Base-by-base conservation (phyloP, 495 filamentous ascomycete species). In the Parathielavia appendiculata region DNA sequence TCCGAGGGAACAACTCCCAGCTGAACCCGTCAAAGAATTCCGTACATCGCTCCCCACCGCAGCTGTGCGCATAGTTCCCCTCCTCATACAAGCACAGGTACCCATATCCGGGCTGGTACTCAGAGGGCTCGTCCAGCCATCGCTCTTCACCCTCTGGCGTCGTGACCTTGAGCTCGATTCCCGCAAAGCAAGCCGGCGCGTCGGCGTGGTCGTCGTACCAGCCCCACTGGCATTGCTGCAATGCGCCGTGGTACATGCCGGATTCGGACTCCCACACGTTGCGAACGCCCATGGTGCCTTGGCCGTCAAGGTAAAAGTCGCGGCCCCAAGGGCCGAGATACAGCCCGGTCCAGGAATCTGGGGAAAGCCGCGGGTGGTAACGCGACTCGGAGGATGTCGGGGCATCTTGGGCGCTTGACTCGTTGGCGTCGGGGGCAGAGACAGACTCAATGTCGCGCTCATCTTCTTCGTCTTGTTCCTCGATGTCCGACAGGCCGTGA, bases 271-370 rank as follows among this genome's bases (percentile, higher is more conserved):
- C 49, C 14, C 41, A 30, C 4, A 9, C 6, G 10, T 1, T n/a
- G 14, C n/a, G 10, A 13, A 54, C 1, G 14, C 16, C 50, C 22
- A 59, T 22, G 10, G 14, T 17, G 43, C 3, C 43, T 1, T 35
- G 8, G 2, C 16, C 5, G 19, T 34, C 26, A 38, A 59, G 26
- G 50, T 38, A 54, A 20, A 2, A 23, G n/a, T 41, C 3, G 5
- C 2, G 0, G 35, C 43, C 57, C 57, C 57, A 59, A 19, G 4
- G 2, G 34, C 43, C 49, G 10, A 1, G 5, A 6, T 59, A 50
- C 8, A 59, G 51, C 20, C 57, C 51, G 16, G 51, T 59, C 57
- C 57, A 54, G 32, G 50, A 48, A 10, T 16, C 3, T 14, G 41
- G 4, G n/a, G 50, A 40, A 2, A 26, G 4, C 22, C 50, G 34